A percentile compares a stretch with the other conserved stretches of the same genome.
These are phyloP conservation scores for Gastrodia elata DNA, from an alignment of 106 monocot species.

Conservation along the genomic window DNA sequence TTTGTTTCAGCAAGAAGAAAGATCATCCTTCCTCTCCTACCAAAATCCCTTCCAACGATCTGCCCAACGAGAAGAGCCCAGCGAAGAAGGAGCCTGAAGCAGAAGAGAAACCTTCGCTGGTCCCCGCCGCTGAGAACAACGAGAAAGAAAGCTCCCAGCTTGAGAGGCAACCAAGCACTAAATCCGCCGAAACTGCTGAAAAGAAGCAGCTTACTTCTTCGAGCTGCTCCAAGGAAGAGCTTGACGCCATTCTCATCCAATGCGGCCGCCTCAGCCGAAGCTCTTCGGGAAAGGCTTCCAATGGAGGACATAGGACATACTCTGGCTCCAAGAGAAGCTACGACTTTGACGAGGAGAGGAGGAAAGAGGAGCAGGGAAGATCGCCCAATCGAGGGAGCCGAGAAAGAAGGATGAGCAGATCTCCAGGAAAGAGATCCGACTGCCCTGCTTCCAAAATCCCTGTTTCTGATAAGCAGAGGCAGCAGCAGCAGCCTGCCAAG, in stretches of 20 bases:
- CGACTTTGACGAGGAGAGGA: constrained; percentile 63
- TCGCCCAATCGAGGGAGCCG: constrained; percentile 56
- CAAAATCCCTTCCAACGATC: not conserved
- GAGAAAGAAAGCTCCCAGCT: not conserved
- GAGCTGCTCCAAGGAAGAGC: constrained; percentile 94
- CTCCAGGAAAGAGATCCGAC: constrained; percentile 66
- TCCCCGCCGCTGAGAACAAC: not conserved
- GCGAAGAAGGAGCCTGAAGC: not conserved
- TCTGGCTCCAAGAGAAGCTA: constrained; percentile 82
- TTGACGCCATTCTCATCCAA: constrained; percentile 92
- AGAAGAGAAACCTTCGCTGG: not conserved
- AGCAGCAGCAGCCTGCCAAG: constrained; percentile 47
- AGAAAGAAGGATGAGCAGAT: constrained; percentile 69
- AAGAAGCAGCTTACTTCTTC: constrained; percentile 47
- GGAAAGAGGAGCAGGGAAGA: constrained; percentile 30
- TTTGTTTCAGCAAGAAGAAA: constrained; percentile 24
- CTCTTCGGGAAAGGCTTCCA: constrained; percentile 42
- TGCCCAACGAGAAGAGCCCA: not conserved
- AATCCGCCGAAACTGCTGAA: not conserved
- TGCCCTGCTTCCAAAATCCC: constrained; percentile 7
- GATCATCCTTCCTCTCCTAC: not conserved
- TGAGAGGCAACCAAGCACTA: not conserved
- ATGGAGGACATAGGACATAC: constrained; percentile 21
- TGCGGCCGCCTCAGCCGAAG: constrained; percentile 95
- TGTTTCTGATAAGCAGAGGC: constrained; percentile 19